Evolutionary conservation across 2,329 filamentous ascomycete species (phyloP).

Genomic region (Colletotrichum sp.): DNA sequence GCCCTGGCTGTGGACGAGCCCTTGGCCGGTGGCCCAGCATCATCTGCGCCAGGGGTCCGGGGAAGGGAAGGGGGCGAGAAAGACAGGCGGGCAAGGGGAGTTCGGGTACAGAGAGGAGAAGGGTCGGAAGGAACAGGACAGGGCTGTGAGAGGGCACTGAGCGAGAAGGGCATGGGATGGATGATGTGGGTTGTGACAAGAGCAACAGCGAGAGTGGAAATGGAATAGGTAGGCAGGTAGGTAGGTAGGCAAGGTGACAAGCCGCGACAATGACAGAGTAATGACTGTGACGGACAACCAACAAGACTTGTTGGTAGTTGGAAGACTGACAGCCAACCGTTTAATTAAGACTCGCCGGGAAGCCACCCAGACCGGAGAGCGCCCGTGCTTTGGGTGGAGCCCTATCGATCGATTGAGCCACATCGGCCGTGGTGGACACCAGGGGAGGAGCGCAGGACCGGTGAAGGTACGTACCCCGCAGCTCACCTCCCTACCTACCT

Average conservation of each 20-base stretch:
- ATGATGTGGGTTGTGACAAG: not conserved
- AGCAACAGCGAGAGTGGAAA: not conserved
- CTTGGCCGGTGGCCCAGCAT: not conserved
- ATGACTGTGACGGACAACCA: not conserved
- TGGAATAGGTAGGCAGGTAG: not conserved
- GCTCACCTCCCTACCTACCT: not conserved
- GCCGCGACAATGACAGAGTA: not conserved
- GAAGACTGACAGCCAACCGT: slow-evolving; percentile 15
- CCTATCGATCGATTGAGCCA: slow-evolving; percentile 13
- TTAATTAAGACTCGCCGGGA: slow-evolving; percentile 10
- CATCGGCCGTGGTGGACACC: slow-evolving; percentile 1
- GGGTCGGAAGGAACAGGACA: not conserved
- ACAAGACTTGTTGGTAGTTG: slow-evolving; percentile 10
- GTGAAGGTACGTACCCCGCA: not conserved
- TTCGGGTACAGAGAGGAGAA: not conserved
- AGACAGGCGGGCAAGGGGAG: not conserved
- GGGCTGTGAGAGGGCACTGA: not conserved
- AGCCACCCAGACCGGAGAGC: slow-evolving; percentile 11
- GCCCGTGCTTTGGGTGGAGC: slow-evolving; percentile 1
- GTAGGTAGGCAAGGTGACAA: not conserved
- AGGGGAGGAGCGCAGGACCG: not conserved
- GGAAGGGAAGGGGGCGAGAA: not conserved
- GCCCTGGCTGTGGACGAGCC: not conserved
- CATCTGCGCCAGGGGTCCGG: slow-evolving; percentile 10
- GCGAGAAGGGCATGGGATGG: not conserved